Conservation (phyloP, 176 grass and related monocot species). For the Panicum miliaceum region DNA sequence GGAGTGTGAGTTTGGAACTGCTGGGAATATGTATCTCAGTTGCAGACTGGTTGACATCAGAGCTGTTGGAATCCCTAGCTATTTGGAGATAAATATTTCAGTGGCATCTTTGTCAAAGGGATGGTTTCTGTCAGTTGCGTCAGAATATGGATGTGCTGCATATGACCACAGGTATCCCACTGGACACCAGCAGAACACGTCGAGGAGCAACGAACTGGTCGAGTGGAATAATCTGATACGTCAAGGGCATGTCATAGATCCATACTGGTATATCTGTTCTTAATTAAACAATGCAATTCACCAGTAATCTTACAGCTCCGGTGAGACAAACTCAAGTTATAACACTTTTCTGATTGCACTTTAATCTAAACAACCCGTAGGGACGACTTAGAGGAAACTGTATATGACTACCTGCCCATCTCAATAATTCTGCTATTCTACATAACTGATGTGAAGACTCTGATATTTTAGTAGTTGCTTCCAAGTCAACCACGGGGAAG, state of each 20-base stretch:
- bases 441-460: not conserved
- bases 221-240: conserved; percentile 14
- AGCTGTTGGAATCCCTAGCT: conserved; percentile 27
- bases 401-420: conserved; percentile 23
- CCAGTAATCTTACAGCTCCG: not conserved
- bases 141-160: not conserved
- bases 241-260: not conserved
- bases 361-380: not conserved
- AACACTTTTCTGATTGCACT: conserved; percentile 11
- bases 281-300: conserved; percentile 30
- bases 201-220: not conserved
- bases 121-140: conserved; percentile 21
- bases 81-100: conserved; percentile 22
- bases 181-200: not conserved
- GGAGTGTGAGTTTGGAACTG: not conserved
- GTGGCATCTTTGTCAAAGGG: conserved; percentile 32
- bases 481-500: not conserved
- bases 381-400: not conserved
- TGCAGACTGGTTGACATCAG: conserved; percentile 11
- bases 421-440: conserved; percentile 34
- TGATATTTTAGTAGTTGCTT: not conserved
- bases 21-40: not conserved
- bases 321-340: not conserved
- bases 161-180: not conserved
- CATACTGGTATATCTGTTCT: conserved; percentile 18